Evolutionary conservation across 805 yeast species (phyloP).

Genomic region (Candida ascalaphidarum): DNA sequence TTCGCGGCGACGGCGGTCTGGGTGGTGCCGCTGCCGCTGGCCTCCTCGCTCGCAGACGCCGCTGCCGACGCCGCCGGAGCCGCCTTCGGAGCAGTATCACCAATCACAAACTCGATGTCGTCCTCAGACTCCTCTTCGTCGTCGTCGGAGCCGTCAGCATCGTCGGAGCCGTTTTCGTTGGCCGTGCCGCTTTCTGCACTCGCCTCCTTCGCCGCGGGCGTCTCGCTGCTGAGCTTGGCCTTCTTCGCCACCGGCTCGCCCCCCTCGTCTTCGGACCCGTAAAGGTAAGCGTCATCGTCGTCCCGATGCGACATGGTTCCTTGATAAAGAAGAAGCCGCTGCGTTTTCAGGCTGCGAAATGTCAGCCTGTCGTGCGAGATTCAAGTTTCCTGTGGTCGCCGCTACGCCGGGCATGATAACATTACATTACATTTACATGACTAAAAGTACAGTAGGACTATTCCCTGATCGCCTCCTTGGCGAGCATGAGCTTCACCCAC

Average conservation of each 20-base stretch:
- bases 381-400: too few species aligned
- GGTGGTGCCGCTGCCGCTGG: slow-evolving; percentile 5
- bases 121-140: slow-evolving; percentile 47
- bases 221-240: slow-evolving; percentile 17
- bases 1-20: slow-evolving; percentile 7
- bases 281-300: slow-evolving; percentile 63
- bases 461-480: too few species aligned
- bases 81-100: slow-evolving; percentile 18
- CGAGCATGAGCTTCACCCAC: slow-evolving; percentile 47
- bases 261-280: slow-evolving; percentile 43
- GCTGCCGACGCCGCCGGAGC: background rate
- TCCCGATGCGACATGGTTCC: too few species aligned
- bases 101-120: slow-evolving; percentile 79
- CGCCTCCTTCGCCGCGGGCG: slow-evolving; percentile 15
- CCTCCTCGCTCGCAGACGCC: background rate
- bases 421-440: too few species aligned
- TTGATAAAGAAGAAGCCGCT: too few species aligned
- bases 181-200: slow-evolving; percentile 5
- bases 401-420: too few species aligned
- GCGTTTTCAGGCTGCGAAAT: too few species aligned
- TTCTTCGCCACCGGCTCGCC: slow-evolving; percentile 15
- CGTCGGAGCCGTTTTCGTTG: slow-evolving; percentile 31
- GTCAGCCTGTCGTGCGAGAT: too few species aligned
- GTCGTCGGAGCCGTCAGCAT: slow-evolving; percentile 35
- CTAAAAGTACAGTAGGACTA: too few species aligned